Evolutionary conservation across 1,284 basidiomycete genomes (phyloP).

Genomic region (Paramarasmius palmivorus): DNA sequence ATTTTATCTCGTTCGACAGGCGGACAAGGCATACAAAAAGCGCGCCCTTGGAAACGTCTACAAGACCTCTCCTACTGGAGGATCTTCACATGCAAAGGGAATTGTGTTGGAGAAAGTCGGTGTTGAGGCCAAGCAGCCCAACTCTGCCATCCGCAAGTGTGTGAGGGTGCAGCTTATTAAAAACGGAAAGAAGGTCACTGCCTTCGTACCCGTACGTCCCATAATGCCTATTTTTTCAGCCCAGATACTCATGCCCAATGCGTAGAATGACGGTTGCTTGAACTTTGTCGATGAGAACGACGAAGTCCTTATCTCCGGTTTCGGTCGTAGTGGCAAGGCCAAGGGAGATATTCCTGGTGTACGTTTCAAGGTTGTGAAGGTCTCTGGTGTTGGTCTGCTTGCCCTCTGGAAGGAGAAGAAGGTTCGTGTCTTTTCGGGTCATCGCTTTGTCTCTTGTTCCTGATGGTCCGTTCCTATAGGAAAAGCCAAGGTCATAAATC

Average conservation of each 20-base stretch:
- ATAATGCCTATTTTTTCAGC: not conserved
- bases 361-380: slow-evolving; percentile 99
- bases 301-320: slow-evolving; percentile 99
- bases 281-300: slow-evolving; percentile 99
- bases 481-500: slow-evolving; percentile 87
- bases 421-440: slow-evolving; percentile 45
- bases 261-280: slow-evolving; percentile 96
- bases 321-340: slow-evolving; percentile 99
- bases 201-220: slow-evolving; percentile 65
- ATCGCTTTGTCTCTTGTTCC: not conserved
- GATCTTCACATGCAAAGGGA: slow-evolving; percentile 99
- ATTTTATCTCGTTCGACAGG: slow-evolving; percentile 47
- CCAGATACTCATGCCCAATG: slow-evolving; percentile 20
- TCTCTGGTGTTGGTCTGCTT: slow-evolving; percentile 97
- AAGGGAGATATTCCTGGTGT: slow-evolving; percentile 98
- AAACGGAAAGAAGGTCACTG: slow-evolving; percentile 99
- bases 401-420: slow-evolving; percentile 99
- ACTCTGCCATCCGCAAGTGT: slow-evolving; percentile 99
- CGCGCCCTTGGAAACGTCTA: slow-evolving; percentile 99
- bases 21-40: slow-evolving; percentile 99
- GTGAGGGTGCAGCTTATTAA: slow-evolving; percentile 99
- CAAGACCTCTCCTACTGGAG: slow-evolving; percentile 99
- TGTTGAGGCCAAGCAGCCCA: slow-evolving; percentile 96
- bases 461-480: slow-evolving; percentile 45
- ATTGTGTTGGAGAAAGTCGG: slow-evolving; percentile 99